Base-by-base conservation (phyloP, 2,329 filamentous ascomycete genomes). In the Geoglossum cookeanum region DNA sequence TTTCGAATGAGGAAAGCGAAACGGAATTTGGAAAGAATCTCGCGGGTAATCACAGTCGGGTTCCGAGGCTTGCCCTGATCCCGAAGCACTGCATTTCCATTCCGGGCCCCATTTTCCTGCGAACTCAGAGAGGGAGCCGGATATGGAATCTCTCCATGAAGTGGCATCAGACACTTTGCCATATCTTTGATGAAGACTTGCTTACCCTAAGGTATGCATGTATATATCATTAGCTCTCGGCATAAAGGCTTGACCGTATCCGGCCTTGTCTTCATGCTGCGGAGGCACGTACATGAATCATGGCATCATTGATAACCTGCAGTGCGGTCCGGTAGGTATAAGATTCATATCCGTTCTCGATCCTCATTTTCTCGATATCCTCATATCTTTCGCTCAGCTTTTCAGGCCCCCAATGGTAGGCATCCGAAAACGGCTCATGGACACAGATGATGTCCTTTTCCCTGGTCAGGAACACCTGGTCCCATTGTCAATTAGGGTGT, bases 101-200 rank as follows among this genome's bases (percentile, higher is more conserved):
- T 47, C 9, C 35, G 3, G 35, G 35, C 35, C 35, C 3, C 35
- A 37, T 37, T 37, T 37, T 64, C 68, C 37, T 63, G 54, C 4
- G 53, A 58, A 53, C 71, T 66, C 55, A 96, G 76, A 17, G 88
- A 95, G 1, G 86, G 85, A 9, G 87, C 89, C 59, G 92, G 80
- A 53, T 74, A 75, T 55, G 86, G 79, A 15, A 78, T 75, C 64
- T 84, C 78, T 53, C 77, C 75, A 61, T 85, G 74, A 3, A 87
- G 87, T 4, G 88, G 85, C 61, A 94, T 76, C 62, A 96, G 76
- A 69, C 97, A 97, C 71, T 96, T 85, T 58, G 86, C 84, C 74
- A 97, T 98, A 70, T 97, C 92, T 71, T 98, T 98, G 78, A 97
- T 92, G 74, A 97, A 96, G 65, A 94, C 74, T 64, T 91, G 86